These are phyloP conservation scores for Globisporangium middletonii DNA, from an alignment of 352 stramenopile species.

Conservation along the genomic window DNA sequence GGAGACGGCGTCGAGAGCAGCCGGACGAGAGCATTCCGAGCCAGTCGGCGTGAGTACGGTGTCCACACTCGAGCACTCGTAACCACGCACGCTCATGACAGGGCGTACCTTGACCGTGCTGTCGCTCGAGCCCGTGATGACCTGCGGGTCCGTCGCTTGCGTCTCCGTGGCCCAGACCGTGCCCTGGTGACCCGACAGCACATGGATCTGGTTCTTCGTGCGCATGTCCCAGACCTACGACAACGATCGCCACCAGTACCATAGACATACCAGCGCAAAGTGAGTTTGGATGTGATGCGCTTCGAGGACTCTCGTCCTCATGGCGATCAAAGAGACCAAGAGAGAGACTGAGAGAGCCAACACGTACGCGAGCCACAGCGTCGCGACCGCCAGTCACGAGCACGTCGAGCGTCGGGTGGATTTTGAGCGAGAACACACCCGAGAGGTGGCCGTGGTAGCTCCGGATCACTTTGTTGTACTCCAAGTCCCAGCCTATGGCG, in stretches of 20 bases:
- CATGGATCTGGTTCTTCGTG: constrained; percentile 97
- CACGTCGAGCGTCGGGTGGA: constrained; percentile 98
- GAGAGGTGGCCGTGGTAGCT: constrained; percentile 99
- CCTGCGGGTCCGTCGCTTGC: constrained; percentile 95
- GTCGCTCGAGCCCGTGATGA: constrained; percentile 91
- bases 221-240: constrained; percentile 98
- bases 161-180: constrained; percentile 95
- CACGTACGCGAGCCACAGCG: constrained; percentile 69
- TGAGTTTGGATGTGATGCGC: not conserved
- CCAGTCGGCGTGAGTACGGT: not conserved
- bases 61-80: not conserved
- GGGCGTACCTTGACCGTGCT: constrained; percentile 89
- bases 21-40: not conserved
- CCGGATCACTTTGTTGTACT: constrained; percentile 99
- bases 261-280: not conserved
- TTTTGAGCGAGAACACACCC: constrained; percentile 95
- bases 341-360: no score
- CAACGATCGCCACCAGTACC: constrained; percentile 6
- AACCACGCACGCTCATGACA: not conserved
- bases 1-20: not conserved
- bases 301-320: not conserved
- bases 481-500: constrained; percentile 94
- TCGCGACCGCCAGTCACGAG: constrained; percentile 96
- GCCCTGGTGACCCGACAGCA: constrained; percentile 95
- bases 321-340: constrained; percentile 1